Base-by-base conservation (phyloP, 31 red algal genomes). In the Odonthalia washingtoniensis region DNA sequence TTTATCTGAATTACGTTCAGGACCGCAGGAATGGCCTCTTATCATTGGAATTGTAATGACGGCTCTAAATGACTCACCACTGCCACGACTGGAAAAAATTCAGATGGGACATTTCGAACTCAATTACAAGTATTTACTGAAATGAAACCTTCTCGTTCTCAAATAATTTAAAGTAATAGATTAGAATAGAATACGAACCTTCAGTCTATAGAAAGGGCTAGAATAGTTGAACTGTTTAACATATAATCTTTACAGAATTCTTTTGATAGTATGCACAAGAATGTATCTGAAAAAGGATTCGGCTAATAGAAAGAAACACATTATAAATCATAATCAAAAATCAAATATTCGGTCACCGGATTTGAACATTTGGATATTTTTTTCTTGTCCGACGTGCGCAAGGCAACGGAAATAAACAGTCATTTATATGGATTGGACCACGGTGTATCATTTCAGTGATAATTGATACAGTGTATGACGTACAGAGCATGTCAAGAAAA, bases 381-480 rank as follows among this genome's bases (percentile, higher is more conserved):
- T 60, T 89, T 4, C 62, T 89, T 28, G 85, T 80, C 3, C 75
- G 85, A 0, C 46, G 62, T n/a, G 75, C 75, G 35, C 75, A 89
- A 46, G 64, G 80, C 60, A 65, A 80, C 6, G 49, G 75, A 36
- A 21, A 89, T 75, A 89, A 89, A 61, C 75, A 80, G 5, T 27
- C 43, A 2, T 89, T 80, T 57, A 32, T 26, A 24, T 89, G 74
- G 85, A 6, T 80, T 12, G 61, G 0, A 24, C 75, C 63, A 16
- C 26, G 85, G 24, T 53, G 62, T 31, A 68, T 89, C 38, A 46
- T 69, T 5, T 63, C 38, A 17, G 75, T 72, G 52, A 30, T 63
- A 1, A 81, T 44, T 37, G 5, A 84, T 31, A 18, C 38, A 37
- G 33, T 87, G 6, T 77, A 77, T 12, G 53, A 87, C n/a, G 44